phyloP scores from a whole-genome alignment of 192 early-diverging fungal species.

The Lobosporangium transversale region DNA sequence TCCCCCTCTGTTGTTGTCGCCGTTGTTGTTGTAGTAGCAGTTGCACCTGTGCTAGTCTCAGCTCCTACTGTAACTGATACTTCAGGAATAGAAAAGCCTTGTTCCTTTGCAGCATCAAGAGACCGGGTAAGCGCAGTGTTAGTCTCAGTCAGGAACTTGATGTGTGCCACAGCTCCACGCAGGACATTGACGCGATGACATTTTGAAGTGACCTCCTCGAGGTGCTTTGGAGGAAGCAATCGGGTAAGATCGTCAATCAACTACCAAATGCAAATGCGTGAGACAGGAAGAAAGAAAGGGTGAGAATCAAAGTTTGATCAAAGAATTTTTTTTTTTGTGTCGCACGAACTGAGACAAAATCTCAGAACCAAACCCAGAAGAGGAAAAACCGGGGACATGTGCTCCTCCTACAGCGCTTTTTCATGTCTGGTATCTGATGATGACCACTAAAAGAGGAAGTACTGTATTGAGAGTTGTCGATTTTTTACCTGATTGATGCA shows the following conservation, averaged over 20 bases:
- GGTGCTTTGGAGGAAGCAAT: slow-evolving; percentile 42
- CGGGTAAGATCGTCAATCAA: slow-evolving; percentile 42
- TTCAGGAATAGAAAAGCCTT: slow-evolving; percentile 4
- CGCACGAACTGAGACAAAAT: no score
- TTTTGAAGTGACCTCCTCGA: slow-evolving; percentile 49
- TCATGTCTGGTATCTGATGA: slow-evolving; percentile 1
- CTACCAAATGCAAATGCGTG: slow-evolving; percentile 14
- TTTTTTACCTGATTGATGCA: slow-evolving; percentile 68
- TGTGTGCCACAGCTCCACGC: slow-evolving; percentile 51
- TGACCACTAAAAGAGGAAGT: not conserved
- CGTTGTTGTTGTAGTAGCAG: not conserved
- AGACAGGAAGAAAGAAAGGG: slow-evolving; percentile 11
- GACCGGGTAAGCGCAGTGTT: slow-evolving; percentile 10
- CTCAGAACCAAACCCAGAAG: not conserved
- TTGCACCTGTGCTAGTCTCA: not conserved
- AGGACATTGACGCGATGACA: slow-evolving; percentile 52
- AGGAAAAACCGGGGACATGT: not conserved
- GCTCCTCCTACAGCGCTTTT: no score
- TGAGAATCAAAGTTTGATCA: no score
- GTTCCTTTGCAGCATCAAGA: slow-evolving; percentile 12
- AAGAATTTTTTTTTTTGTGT: no score
- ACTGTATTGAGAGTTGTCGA: not conserved
- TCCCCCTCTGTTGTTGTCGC: not conserved
- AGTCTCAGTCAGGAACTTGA: slow-evolving; percentile 40
- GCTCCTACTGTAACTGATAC: not conserved